Base-by-base conservation (phyloP, 2,329 filamentous ascomycete genomes). In the Arachnomyces sp. region DNA sequence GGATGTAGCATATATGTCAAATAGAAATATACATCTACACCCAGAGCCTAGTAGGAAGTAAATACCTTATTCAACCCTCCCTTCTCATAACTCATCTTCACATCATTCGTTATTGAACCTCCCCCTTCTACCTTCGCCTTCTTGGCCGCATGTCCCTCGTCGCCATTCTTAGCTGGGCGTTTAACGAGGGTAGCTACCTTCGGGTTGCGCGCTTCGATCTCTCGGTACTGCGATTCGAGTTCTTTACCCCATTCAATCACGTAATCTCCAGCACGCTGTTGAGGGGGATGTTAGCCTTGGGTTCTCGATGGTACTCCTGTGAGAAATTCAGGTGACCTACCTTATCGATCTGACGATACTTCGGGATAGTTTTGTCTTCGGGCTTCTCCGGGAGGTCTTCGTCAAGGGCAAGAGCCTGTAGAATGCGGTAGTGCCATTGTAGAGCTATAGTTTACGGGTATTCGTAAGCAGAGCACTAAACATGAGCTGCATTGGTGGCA, bases 391-490 rank as follows among this genome's bases (percentile, higher is more conserved):
- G 89, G 1, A 94, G 67, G 49, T 95, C 89, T 58, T 98, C 92
- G 28, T 94, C 89, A 1, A 98, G 71, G 0, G 92, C 92, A 42
- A 95, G 73, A 5, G 85, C 83, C 63, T 98, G 92, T 1, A 98
- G 68, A 34, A 98, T 94, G 46, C 79, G 82, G 69, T 96, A 98
- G 66, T 96, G 92, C 89, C 90, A 98, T 64, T 98, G 92, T 16
- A 98, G 71, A 7, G 84, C 76, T 56, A 38, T 42, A 31, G 13
- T 38, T 2, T 6, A 25, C 13, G n/a, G 9, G 5, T 11, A 36
- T 30, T 13, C 12, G 15, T 49, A 36, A 48, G 33, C 25, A 42
- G 7, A 7, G 30, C 14, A 13, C 20, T n/a, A 16, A 12, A 16
- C 25, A 15, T n/a, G 16, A 14, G 31, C 14, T 14, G 11, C 25